phyloP scores from a whole-genome alignment of 495 filamentous ascomycete genomes.

The Arthonia radiata region DNA sequence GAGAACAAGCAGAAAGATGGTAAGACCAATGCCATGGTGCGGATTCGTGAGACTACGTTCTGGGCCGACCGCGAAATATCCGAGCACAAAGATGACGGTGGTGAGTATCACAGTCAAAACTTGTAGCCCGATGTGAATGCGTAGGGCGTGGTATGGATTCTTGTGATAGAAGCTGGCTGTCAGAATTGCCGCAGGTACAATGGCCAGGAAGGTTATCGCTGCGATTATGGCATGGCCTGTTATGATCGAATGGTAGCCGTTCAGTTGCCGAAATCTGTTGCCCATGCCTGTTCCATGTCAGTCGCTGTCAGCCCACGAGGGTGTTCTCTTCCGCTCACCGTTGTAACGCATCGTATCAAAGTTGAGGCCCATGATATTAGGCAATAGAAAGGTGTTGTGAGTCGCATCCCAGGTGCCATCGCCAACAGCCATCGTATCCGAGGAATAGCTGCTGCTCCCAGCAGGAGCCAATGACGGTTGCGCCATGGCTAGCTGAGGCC shows the following conservation, averaged over 20 bases:
- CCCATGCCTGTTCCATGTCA: conserved; percentile 47
- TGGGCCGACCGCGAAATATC: conserved; percentile 57
- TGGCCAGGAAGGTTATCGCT: conserved; percentile 62
- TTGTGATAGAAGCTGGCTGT: conserved; percentile 48
- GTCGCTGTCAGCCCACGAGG: conserved; percentile 4
- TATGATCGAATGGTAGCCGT: conserved; percentile 57
- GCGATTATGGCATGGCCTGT: conserved; percentile 66
- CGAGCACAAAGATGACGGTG: conserved; percentile 51
- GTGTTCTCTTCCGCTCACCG: conserved; percentile 27
- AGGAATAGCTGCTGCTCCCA: conserved; percentile 62
- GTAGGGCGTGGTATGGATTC: conserved; percentile 39
- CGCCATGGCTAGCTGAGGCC: too few species aligned
- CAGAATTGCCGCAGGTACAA: conserved; percentile 59
- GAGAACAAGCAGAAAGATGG: conserved; percentile 64
- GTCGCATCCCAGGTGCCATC: conserved; percentile 78
- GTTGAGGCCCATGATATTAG: conserved; percentile 67
- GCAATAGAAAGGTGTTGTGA: conserved; percentile 68
- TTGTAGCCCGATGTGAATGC: conserved; percentile 67
- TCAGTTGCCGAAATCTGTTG: conserved; percentile 54
- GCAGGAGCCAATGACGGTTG: conserved; percentile 57
- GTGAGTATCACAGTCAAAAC: conserved; percentile 47
- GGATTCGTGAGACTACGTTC: conserved; percentile 66
- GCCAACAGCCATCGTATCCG: conserved; percentile 55
- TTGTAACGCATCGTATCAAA: conserved; percentile 92
- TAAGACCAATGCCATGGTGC: conserved; percentile 70